Percentiles rank a stretch among this genome's conserved stretches.
These are phyloP conservation scores for Cucurbita ficifolia DNA, from an alignment of 306 rosid genomes.

Conservation along the genomic window DNA sequence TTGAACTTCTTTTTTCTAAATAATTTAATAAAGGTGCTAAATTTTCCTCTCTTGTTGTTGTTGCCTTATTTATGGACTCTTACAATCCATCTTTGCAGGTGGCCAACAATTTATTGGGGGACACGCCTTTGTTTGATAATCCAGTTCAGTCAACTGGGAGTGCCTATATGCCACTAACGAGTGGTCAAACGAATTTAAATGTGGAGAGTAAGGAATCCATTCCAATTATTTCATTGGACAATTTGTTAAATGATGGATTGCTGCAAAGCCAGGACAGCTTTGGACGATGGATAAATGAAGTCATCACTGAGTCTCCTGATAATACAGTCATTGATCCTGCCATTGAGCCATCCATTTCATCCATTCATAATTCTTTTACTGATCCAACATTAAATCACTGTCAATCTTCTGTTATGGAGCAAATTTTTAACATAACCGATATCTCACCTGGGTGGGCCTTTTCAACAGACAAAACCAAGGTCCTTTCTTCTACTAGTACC, in stretches of 20 bases:
- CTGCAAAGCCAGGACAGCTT: conserved; percentile 84
- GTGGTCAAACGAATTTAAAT: conserved; percentile 28
- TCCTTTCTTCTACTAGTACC: conserved; percentile 11
- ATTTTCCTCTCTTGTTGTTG: not conserved
- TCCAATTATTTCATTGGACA: conserved; percentile 18
- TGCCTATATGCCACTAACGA: conserved; percentile 23
- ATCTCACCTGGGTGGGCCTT: conserved; percentile 68
- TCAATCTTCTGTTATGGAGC: conserved; percentile 47
- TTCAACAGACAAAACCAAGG: conserved; percentile 86
- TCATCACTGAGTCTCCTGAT: conserved; percentile 43
- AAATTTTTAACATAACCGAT: conserved; percentile 59
- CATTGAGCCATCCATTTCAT: conserved; percentile 37
- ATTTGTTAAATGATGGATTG: conserved; percentile 33
- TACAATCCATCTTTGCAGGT: conserved; percentile 32
- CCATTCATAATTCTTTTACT: conserved; percentile 25
- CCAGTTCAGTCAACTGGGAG: conserved; percentile 22
- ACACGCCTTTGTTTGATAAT: conserved; percentile 22
- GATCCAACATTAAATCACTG: conserved; percentile 27
- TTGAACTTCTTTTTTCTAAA: not conserved
- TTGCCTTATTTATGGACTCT: not conserved
- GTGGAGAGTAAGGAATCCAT: conserved; percentile 19
- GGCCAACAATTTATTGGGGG: conserved; percentile 25
- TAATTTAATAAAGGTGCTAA: not conserved
- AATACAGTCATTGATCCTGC: conserved; percentile 38
- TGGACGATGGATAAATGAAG: conserved; percentile 61